A percentile compares a stretch with the other conserved stretches of the same genome.
phyloP scores from a whole-genome alignment of 192 early-diverging fungal species.

The Backusella circina region DNA sequence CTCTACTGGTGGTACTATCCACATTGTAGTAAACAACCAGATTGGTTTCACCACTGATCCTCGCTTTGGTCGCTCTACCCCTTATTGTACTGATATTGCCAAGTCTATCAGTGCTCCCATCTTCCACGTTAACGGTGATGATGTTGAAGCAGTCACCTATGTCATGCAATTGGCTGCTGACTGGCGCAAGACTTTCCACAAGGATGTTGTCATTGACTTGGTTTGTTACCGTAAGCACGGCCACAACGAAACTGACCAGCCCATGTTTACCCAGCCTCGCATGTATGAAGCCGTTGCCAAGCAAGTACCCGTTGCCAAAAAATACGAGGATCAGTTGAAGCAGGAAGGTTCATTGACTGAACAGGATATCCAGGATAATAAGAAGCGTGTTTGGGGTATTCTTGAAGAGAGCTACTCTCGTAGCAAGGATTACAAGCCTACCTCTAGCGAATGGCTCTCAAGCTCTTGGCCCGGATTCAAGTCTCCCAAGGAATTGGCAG shows the following conservation, averaged over 20 bases:
- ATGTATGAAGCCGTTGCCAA: slow-evolving; percentile 92
- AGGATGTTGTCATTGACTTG: slow-evolving; percentile 94
- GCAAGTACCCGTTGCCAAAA: slow-evolving; percentile 79
- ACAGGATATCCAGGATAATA: slow-evolving; percentile 83
- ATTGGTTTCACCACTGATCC: slow-evolving; percentile 99
- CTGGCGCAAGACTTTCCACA: slow-evolving; percentile 94
- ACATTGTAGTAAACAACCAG: slow-evolving; percentile 99
- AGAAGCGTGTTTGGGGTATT: slow-evolving; percentile 88
- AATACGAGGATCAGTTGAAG: slow-evolving; percentile 83
- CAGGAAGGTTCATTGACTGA: slow-evolving; percentile 82
- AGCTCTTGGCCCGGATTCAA: slow-evolving; percentile 92
- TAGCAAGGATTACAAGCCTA: slow-evolving; percentile 87
- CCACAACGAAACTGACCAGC: slow-evolving; percentile 99
- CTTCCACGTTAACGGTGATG: slow-evolving; percentile 98
- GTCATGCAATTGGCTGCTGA: slow-evolving; percentile 93
- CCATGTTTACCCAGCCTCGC: slow-evolving; percentile 95
- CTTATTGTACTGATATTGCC: slow-evolving; percentile 96
- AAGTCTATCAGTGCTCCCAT: slow-evolving; percentile 97
- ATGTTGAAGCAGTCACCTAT: slow-evolving; percentile 94
- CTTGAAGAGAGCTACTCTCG: slow-evolving; percentile 90
- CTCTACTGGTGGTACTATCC: slow-evolving; percentile 96
- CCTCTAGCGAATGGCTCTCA: slow-evolving; percentile 91
- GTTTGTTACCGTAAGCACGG: slow-evolving; percentile 97
- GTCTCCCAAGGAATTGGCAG: slow-evolving; percentile 69
- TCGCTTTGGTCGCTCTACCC: slow-evolving; percentile 91